A percentile compares a stretch with the other conserved stretches of the same genome.
Conservation (phyloP, 2,329 filamentous ascomycete species). For the Trematosphaeria pertusa region DNA sequence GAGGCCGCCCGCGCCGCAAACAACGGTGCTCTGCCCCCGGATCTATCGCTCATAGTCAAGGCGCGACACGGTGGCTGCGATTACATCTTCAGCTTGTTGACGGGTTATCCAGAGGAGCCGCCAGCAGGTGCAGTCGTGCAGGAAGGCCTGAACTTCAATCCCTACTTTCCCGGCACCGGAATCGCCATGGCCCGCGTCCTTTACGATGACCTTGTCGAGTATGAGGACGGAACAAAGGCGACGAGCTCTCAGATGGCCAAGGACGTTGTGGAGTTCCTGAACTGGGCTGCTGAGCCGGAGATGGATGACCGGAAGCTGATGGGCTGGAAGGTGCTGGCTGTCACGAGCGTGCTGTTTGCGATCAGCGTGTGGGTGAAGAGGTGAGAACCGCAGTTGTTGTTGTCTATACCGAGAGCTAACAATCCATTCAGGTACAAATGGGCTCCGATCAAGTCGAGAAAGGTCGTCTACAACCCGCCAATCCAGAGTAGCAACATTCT, state of each 20-base stretch:
- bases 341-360: slow-evolving; percentile 79
- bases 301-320: slow-evolving; percentile 99
- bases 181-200: slow-evolving; percentile 99
- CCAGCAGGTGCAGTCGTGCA: slow-evolving; percentile 87
- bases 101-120: slow-evolving; percentile 95
- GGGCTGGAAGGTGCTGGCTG: slow-evolving; percentile 93
- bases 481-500: slow-evolving; percentile 38
- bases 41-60: slow-evolving; percentile 98
- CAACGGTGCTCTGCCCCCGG: slow-evolving; percentile 95
- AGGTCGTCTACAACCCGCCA: slow-evolving; percentile 87
- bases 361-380: slow-evolving; percentile 97
- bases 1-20: slow-evolving; percentile 97
- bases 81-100: slow-evolving; percentile 97
- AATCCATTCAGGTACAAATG: slow-evolving; percentile 79
- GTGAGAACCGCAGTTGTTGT: slow-evolving; percentile 43
- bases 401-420: slow-evolving; percentile 31
- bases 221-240: slow-evolving; percentile 94
- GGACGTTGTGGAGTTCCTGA: slow-evolving; percentile 98
- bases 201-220: slow-evolving; percentile 96
- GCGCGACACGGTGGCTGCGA: slow-evolving; percentile 96
- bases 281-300: slow-evolving; percentile 98
- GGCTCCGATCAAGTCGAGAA: slow-evolving; percentile 93
- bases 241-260: slow-evolving; percentile 99
- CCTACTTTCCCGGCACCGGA: slow-evolving; percentile 98
- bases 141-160: slow-evolving; percentile 98